Evolutionary conservation across 805 yeast genomes (phyloP), one percentile per base, ranked within the genome.

Genomic region (Zygosaccharomyces siamensis): DNA sequence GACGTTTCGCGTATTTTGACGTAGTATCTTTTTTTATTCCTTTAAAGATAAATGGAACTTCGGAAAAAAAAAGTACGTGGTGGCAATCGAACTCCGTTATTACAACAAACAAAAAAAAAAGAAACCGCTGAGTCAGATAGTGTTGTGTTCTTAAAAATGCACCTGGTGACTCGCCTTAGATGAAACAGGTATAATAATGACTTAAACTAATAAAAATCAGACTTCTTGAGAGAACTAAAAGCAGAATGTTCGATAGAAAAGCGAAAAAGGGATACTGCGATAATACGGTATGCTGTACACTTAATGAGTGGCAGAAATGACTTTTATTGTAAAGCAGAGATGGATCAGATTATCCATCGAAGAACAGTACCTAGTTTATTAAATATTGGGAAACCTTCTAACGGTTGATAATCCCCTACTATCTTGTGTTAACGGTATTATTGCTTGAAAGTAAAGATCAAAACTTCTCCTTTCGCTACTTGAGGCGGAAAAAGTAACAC

Each of bases 1-100:
- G 21, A 23, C 43, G 44, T 41, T 36, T 41, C 44, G 43, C 5
- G 44, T 30, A 41, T 26, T 14, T 33, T 33, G 16, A 33, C 23
- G 37, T 33, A 33, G 23, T 21, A 7, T 18, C 20, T 20, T 10
- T 33, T 33, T 33, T 33, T 14, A 33, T 33, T 33, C 21, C 21
- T 33, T 14, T 14, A 14, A 14, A 14, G 37, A 33, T 33, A 33
- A n/a, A 33, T 33, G 20, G 37, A 33, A 33, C 37, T 10, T 33
- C 11, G 20, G 20, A 18, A 33, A 33, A 16, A 18, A 14, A 33
- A 33, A 33, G 14, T 38, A 38, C 44, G 44, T 41, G 35, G 4
- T 27, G 18, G 36, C 4, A 16, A 30, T 18, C 21, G 21, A 33
- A 33, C 16, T 26, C 21, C 27, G 44, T 41, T 21, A 41, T 18